Percentiles rank a stretch among this genome's conserved stretches.
Evolutionary conservation across 208 protist genomes (phyloP).

Genomic region (Phytomonas francai): DNA sequence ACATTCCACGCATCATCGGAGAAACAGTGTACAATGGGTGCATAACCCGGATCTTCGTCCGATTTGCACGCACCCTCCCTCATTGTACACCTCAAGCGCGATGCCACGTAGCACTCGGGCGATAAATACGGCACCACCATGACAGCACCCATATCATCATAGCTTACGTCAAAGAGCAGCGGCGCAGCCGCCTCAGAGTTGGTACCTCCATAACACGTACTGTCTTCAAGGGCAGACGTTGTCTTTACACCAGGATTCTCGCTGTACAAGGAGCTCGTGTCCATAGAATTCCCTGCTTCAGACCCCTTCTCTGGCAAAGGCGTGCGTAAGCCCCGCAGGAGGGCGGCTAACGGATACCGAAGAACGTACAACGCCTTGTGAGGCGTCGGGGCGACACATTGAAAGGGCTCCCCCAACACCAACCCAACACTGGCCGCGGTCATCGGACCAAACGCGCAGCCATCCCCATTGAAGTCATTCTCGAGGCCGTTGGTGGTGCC

Average conservation of each 20-base stretch:
- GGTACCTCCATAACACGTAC: conserved; percentile 1
- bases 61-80: too few species aligned
- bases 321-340: conserved; percentile 37
- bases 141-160: conserved; percentile 19
- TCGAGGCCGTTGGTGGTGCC: conserved; percentile 22
- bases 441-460: conserved; percentile 58
- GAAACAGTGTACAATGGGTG: conserved; percentile 26
- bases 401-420: too few species aligned
- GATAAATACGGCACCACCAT: conserved; percentile 57
- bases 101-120: conserved; percentile 41
- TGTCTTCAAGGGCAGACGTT: background rate
- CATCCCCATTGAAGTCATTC: conserved; percentile 23
- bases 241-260: background rate
- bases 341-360: conserved; percentile 38
- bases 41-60: background rate
- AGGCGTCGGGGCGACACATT: too few species aligned
- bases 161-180: conserved; percentile 46
- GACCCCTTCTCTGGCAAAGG: conserved; percentile 9
- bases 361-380: conserved; percentile 23
- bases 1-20: conserved; percentile 78
- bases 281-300: too few species aligned
- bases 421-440: conserved; percentile 46
- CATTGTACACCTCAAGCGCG: conserved; percentile 5
- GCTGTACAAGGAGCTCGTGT: too few species aligned
- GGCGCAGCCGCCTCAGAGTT: background rate